Evolutionary conservation across 1,284 basidiomycete genomes (phyloP).

Genomic region (Hemileccinum hortonii): DNA sequence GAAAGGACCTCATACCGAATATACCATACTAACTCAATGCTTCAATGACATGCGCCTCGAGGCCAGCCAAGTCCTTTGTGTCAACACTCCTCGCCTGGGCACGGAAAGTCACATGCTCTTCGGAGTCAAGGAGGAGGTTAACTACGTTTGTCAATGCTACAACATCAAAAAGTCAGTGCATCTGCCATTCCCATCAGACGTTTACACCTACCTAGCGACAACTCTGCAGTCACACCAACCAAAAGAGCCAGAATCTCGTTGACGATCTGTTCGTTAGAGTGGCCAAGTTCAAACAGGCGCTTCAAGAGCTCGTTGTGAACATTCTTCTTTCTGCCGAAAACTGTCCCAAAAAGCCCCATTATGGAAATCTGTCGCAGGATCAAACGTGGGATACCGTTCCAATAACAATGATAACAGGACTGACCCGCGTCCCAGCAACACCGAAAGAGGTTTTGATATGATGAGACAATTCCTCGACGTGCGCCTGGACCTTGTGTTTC

Average conservation of each 20-base stretch:
- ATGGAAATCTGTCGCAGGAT: constrained; percentile 47
- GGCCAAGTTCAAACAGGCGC: constrained; percentile 54
- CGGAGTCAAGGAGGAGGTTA: constrained; percentile 58
- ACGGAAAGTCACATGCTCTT: constrained; percentile 41
- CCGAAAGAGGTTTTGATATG: constrained; percentile 53
- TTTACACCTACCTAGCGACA: constrained; percentile 55
- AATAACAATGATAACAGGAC: not conserved
- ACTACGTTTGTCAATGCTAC: constrained; percentile 50
- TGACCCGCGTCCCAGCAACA: constrained; percentile 25
- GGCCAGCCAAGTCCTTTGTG: constrained; percentile 35
- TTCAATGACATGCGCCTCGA: constrained; percentile 61
- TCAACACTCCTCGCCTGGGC: constrained; percentile 39
- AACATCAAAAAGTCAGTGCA: constrained; percentile 14
- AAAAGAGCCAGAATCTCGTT: constrained; percentile 72
- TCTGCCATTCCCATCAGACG: not conserved
- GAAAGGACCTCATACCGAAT: not conserved
- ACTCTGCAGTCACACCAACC: constrained; percentile 64
- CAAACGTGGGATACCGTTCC: not conserved
- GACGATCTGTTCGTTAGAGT: constrained; percentile 56
- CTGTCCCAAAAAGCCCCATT: constrained; percentile 43
- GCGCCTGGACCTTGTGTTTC: constrained; percentile 47
- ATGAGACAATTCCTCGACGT: constrained; percentile 52
- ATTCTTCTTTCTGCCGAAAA: constrained; percentile 52
- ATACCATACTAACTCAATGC: constrained; percentile 54
- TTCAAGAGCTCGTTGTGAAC: constrained; percentile 54